Percentiles rank a stretch among this genome's conserved stretches.
Conservation (phyloP, 2,329 filamentous ascomycete genomes). For the Aureobasidium sp. region DNA sequence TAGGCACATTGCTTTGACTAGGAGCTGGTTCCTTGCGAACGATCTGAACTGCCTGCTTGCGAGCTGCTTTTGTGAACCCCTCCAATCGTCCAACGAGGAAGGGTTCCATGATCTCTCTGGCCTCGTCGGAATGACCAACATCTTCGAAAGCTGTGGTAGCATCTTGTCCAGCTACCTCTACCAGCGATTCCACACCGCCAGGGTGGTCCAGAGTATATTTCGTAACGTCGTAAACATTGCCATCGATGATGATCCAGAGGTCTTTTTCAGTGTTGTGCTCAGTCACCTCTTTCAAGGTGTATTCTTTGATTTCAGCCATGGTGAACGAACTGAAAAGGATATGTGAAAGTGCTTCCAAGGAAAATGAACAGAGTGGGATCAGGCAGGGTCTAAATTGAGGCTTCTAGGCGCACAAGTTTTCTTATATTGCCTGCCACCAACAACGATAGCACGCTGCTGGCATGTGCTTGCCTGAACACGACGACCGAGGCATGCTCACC, state of each 20-base stretch:
- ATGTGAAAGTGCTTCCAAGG: background rate
- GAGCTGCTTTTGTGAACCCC: conserved; percentile 15
- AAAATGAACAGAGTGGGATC: background rate
- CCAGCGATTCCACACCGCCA: conserved; percentile 84
- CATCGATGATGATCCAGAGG: conserved; percentile 97
- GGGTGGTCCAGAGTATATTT: conserved; percentile 97
- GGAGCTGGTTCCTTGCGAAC: conserved; percentile 18
- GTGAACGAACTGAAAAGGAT: background rate
- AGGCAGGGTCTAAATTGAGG: background rate
- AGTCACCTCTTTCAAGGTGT: conserved; percentile 79
- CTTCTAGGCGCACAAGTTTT: background rate
- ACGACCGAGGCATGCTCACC: background rate
- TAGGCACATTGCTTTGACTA: background rate
- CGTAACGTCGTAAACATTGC: conserved; percentile 75
- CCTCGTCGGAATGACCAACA: conserved; percentile 56
- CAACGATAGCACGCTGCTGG: background rate
- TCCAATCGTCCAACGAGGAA: conserved; percentile 33
- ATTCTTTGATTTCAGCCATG: conserved; percentile 31
- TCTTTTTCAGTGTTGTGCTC: conserved; percentile 97
- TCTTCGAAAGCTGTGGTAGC: conserved; percentile 85
- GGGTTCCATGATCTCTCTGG: conserved; percentile 34
- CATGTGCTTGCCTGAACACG: background rate
- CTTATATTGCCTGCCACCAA: conserved; percentile 1
- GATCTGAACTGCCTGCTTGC: conserved; percentile 15
- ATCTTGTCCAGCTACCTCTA: conserved; percentile 94